Evolutionary conservation across 257 asterid genomes (phyloP), one percentile per base, ranked within the genome.

Genomic region (Scutellaria barbata): DNA sequence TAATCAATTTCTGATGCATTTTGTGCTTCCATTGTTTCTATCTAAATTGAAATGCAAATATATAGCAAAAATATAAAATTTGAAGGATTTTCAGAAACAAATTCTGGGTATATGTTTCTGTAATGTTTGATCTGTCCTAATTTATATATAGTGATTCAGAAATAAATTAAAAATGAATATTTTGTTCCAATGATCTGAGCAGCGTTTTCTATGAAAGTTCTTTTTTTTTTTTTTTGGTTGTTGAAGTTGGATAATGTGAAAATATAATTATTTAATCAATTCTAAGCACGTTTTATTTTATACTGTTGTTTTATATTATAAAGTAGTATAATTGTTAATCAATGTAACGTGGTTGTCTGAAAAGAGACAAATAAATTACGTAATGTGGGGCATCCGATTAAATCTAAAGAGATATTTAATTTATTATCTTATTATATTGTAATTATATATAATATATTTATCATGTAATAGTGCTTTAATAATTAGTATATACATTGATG

Each of bases 1-100:
- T 80, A 72, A 22, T 22, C 25, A 7, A 56, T 42, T 40, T 72
- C 74, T 3, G 81, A 72, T 12, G 11, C 54, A 46, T 48, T 47
- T 55, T 68, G 61, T 63, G 53, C 25, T 63, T 68, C 25, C 79
- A 78, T 73, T 63, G 0, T 13, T 39, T 22, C 25, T 22, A 22
- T 22, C 25, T 22, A 22, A 22, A 22, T 22, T 2, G 2, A 22
- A 22, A 22, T 22, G 25, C 2, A 22, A 22, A 22, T 22, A 22
- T 22, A 22, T 0, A 22, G 25, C 1, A 22, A 22, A 22, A 22
- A 2, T 22, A 22, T 22, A 22, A 22, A 22, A 1, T 22, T 22
- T 22, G 25, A 22, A 22, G 1, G 2, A 53, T 17, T 53, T 8
- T 12, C 17, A 25, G 17, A 33, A 35, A 7, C 13, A n/a, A 10